Evolutionary conservation across 2,329 filamentous ascomycete genomes (phyloP).

Genomic region (Alternaria angustiovoidea): DNA sequence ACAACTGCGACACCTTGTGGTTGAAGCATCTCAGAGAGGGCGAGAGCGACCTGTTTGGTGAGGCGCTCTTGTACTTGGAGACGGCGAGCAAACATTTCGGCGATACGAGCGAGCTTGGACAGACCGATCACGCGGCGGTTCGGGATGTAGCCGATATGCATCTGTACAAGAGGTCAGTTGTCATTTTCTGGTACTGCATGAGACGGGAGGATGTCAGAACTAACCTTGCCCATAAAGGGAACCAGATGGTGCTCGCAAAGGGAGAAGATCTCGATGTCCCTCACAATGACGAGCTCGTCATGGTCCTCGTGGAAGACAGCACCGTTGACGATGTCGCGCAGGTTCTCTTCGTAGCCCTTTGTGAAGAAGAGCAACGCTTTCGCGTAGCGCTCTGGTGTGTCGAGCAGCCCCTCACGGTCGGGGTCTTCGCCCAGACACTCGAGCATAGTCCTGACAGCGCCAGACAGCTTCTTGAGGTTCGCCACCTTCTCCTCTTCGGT

Average conservation of each 20-base stretch:
- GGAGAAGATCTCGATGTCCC: slow-evolving; percentile 94
- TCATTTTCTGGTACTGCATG: background rate
- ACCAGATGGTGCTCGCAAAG: slow-evolving; percentile 98
- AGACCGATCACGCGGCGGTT: slow-evolving; percentile 90
- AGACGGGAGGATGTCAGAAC: slow-evolving; percentile 15
- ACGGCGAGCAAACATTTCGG: slow-evolving; percentile 93
- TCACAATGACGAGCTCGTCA: slow-evolving; percentile 96
- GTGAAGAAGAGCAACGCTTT: slow-evolving; percentile 97
- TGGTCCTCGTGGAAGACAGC: slow-evolving; percentile 97
- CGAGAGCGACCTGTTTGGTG: slow-evolving; percentile 94
- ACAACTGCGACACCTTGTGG: slow-evolving; percentile 96
- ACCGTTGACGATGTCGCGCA: slow-evolving; percentile 87
- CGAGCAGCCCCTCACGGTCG: slow-evolving; percentile 68
- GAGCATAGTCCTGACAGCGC: slow-evolving; percentile 69
- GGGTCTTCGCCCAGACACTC: slow-evolving; percentile 73
- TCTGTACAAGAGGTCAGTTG: slow-evolving; percentile 61
- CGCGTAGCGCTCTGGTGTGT: slow-evolving; percentile 84
- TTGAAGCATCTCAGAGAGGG: slow-evolving; percentile 89
- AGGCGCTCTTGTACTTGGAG: slow-evolving; percentile 96
- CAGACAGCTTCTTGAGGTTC: slow-evolving; percentile 67
- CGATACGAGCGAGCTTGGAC: slow-evolving; percentile 93
- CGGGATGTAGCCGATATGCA: slow-evolving; percentile 99
- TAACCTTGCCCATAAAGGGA: slow-evolving; percentile 91
- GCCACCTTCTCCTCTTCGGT: slow-evolving; percentile 66
- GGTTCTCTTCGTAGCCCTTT: slow-evolving; percentile 94